Base-by-base conservation (phyloP, 2,329 filamentous ascomycete genomes). In the Pseudonectria foliicola region DNA sequence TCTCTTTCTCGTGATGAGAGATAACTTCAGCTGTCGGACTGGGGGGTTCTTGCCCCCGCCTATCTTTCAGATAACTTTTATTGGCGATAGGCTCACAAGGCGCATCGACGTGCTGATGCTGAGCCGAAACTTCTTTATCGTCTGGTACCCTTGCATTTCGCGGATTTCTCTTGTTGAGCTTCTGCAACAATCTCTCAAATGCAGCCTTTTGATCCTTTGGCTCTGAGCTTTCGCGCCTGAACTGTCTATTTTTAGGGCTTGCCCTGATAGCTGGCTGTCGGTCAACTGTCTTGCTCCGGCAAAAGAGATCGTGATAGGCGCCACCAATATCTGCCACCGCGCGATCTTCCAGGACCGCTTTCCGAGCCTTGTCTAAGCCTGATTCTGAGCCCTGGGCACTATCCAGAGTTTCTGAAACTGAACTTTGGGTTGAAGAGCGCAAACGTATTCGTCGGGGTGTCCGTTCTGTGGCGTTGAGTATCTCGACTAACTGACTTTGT, bases 121-220 rank as follows among this genome's bases (percentile, higher is more conserved):
- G 23, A 4, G 15, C 14, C 13, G 23, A 26, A 31, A 31, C 25
- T 13, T 25, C 24, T 7, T 15, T 25, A 37, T 34, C 30, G 25
- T 36, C 34, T 11, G 32, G 7, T 10, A n/a, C n/a, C n/a, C 29
- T 35, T 7, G 16, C 10, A 12, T 27, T 31, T n/a, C 30, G 29
- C 7, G 33, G 21, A 10, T 34, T 29, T 12, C 34, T 29, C 14
- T 32, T 42, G 1, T 48, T 47, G 15, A 60, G 49, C 16, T 48
- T 60, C 10, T 48, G 31, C 4, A 60, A 31, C 33, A 60, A 36
- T 14, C 35, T 50, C 24, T 52, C 35, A 27, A 59, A 60, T 6
- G 46, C 56, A 3, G 28, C 36, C 12, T 52, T 39, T 28, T 43
- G 44, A n/a, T 34, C 34, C 13, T 39, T 29, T 8, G 36, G 29